phyloP scores from a whole-genome alignment of 139 green algal genomes.

The Chlorella ohadii region DNA sequence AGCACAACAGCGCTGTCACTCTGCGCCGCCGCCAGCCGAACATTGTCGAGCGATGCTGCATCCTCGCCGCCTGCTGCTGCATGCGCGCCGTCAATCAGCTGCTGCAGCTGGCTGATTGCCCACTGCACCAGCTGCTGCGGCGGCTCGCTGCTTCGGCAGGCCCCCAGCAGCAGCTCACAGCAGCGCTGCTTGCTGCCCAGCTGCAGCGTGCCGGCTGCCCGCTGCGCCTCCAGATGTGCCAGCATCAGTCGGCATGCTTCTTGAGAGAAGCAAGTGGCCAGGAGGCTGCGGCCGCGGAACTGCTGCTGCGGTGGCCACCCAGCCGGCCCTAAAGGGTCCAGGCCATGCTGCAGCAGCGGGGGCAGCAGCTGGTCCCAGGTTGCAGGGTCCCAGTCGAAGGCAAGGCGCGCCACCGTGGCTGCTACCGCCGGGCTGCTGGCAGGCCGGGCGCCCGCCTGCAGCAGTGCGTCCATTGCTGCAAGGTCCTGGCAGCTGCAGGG shows the following conservation, averaged over 20 bases:
- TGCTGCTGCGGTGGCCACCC: no score
- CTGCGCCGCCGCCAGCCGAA: neutral
- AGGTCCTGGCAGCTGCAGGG: no score
- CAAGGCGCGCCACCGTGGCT: no score
- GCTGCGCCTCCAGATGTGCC: neutral
- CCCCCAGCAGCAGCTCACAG: neutral
- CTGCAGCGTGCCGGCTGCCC: neutral
- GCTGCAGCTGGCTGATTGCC: neutral
- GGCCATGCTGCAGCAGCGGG: neutral
- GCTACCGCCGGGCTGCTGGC: neutral
- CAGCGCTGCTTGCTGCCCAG: neutral
- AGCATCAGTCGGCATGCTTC: neutral
- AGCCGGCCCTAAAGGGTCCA: neutral
- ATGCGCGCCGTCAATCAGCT: neutral
- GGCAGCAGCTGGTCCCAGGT: neutral
- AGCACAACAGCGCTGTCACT: neutral
- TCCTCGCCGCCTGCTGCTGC: neutral
- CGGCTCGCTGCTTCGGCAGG: neutral
- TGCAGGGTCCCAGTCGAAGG: no score
- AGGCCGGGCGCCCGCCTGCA: neutral
- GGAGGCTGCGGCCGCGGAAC: neutral
- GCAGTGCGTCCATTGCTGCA: neutral
- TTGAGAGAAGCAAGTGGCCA: neutral
- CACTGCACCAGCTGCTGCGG: neutral
- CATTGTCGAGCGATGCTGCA: neutral